A percentile compares a stretch with the other conserved stretches of the same genome.
These are phyloP conservation scores for Paramecium primaurelia DNA, from an alignment of 73 alveolate species.

Conservation along the genomic window DNA sequence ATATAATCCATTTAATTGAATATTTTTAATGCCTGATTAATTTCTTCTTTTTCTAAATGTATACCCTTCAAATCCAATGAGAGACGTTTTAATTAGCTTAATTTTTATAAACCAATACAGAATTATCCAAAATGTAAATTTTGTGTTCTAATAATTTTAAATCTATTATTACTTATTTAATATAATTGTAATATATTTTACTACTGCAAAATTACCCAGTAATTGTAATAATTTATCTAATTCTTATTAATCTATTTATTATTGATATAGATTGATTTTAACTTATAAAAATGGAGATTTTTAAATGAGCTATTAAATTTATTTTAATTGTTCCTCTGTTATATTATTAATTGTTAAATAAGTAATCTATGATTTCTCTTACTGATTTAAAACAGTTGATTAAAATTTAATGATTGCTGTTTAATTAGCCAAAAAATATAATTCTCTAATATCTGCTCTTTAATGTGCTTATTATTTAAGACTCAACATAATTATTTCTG, in stretches of 20 bases:
- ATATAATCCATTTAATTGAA: neutral
- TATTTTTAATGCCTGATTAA: neutral
- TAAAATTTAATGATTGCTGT: neutral
- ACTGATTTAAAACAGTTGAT: neutral
- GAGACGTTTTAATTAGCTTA: neutral
- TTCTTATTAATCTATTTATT: neutral
- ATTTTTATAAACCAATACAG: neutral
- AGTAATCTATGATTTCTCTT: neutral
- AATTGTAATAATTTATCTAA: neutral
- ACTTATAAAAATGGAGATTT: neutral
- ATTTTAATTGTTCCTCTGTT: neutral
- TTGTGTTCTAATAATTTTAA: neutral
- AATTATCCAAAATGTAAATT: neutral
- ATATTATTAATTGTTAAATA: neutral
- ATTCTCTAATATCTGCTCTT: constrained; percentile 26
- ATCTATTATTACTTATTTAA: neutral
- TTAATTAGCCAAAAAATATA: neutral
- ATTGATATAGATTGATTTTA: neutral
- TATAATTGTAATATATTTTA: neutral
- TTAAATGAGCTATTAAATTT: neutral
- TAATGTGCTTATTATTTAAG: neutral
- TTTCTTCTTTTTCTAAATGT: neutral
- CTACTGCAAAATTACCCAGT: neutral
- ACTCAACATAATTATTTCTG: neutral
- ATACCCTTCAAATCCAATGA: neutral